phyloP scores from a whole-genome alignment of 192 early-diverging fungal species.

The Rhizophagus prolifer region DNA sequence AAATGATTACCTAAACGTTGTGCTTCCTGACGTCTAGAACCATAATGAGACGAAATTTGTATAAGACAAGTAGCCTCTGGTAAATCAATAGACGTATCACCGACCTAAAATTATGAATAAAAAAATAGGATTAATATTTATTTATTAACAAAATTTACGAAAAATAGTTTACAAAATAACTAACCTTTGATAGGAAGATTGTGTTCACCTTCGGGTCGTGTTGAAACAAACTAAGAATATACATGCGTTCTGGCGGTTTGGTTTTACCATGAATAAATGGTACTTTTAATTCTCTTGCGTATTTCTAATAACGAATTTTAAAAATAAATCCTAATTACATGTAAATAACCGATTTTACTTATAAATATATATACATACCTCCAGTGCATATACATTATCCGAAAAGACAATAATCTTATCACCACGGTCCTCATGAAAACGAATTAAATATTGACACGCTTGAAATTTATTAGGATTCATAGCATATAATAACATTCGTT shows the following conservation, averaged over 20 bases:
- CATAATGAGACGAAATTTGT: slow-evolving; percentile 98
- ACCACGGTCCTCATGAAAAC: slow-evolving; percentile 86
- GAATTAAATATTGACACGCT: slow-evolving; percentile 94
- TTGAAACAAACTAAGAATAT: slow-evolving; percentile 91
- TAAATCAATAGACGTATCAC: slow-evolving; percentile 99
- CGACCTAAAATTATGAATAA: slow-evolving; percentile 52
- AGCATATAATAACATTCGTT: slow-evolving; percentile 81
- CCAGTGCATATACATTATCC: slow-evolving; percentile 96
- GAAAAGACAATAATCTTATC: slow-evolving; percentile 99
- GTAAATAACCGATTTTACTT: not conserved
- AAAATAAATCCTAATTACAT: not conserved
- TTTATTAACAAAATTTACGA: not conserved
- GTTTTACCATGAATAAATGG: slow-evolving; percentile 94
- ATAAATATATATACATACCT: slow-evolving; percentile 46
- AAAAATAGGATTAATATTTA: not conserved
- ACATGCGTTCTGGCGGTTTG: slow-evolving; percentile 84
- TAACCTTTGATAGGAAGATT: slow-evolving; percentile 73
- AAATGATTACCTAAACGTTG: slow-evolving; percentile 76
- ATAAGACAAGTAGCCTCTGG: slow-evolving; percentile 98
- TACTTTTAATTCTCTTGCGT: slow-evolving; percentile 78
- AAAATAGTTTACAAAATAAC: no score
- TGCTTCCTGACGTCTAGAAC: slow-evolving; percentile 97
- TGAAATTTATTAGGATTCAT: slow-evolving; percentile 99
- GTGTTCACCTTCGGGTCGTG: slow-evolving; percentile 90
- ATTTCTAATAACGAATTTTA: slow-evolving; percentile 38